Evolutionary conservation across 371 early-diverging fungal genomes (phyloP).

Genomic region (Rhizopus microsporus): DNA sequence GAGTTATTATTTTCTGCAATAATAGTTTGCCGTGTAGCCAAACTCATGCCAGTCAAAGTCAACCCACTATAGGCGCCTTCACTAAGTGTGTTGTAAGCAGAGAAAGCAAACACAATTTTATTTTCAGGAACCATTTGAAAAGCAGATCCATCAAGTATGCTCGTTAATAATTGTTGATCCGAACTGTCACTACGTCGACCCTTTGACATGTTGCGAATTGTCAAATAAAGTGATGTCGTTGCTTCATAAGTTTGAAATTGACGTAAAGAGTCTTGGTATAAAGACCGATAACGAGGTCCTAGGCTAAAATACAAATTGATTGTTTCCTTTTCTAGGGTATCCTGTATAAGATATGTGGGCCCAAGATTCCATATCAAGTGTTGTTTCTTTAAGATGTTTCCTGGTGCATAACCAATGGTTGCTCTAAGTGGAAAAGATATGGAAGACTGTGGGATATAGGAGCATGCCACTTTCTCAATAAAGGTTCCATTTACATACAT

Average conservation of each 20-base stretch:
- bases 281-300: slow-evolving; percentile 64
- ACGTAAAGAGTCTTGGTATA: slow-evolving; percentile 68
- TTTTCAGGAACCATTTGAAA: slow-evolving; percentile 57
- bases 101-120: slow-evolving; percentile 67
- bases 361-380: slow-evolving; percentile 69
- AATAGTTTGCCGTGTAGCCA: slow-evolving; percentile 27
- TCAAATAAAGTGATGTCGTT: slow-evolving; percentile 58
- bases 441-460: slow-evolving; percentile 56
- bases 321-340: slow-evolving; percentile 59
- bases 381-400: slow-evolving; percentile 10
- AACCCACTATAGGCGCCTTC: slow-evolving; percentile 50
- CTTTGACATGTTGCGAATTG: slow-evolving; percentile 47
- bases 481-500: slow-evolving; percentile 68
- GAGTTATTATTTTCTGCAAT: slow-evolving; percentile 21
- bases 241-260: slow-evolving; percentile 75
- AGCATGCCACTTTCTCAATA: slow-evolving; percentile 60
- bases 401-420: slow-evolving; percentile 32
- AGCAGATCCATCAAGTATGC: slow-evolving; percentile 55
- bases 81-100: slow-evolving; percentile 57
- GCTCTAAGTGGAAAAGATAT: slow-evolving; percentile 33
- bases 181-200: slow-evolving; percentile 19
- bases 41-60: slow-evolving; percentile 38
- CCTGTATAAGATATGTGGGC: slow-evolving; percentile 65
- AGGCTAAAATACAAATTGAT: slow-evolving; percentile 64
- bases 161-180: slow-evolving; percentile 49